Evolutionary conservation across 2,329 filamentous ascomycete genomes (phyloP).

Genomic region (Nothophaeocryptopus gaeumannii): DNA sequence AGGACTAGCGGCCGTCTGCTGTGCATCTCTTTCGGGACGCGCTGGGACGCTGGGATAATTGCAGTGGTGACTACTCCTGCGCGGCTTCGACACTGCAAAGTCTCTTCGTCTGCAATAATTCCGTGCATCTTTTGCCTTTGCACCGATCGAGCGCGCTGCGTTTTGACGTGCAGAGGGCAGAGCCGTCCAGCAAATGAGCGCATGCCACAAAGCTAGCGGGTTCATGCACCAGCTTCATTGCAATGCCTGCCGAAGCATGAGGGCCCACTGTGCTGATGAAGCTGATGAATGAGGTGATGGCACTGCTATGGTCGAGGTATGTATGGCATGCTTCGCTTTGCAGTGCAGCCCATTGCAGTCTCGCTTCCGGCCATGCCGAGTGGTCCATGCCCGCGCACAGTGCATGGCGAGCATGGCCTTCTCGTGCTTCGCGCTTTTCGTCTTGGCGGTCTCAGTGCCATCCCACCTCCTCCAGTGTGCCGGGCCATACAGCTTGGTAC

Average conservation of each 20-base stretch:
- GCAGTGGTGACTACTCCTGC: no score
- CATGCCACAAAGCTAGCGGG: constrained; percentile 26
- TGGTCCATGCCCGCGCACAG: neutral
- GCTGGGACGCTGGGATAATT: no score
- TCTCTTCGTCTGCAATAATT: no score
- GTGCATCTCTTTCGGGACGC: no score
- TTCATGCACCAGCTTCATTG: constrained; percentile 19
- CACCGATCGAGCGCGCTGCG: constrained; percentile 19
- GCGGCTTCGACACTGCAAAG: no score
- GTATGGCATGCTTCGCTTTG: no score
- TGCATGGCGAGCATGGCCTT: constrained; percentile 1
- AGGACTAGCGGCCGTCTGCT: no score
- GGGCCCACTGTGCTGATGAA: constrained; percentile 2
- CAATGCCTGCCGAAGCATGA: constrained; percentile 11
- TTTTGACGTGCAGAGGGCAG: constrained; percentile 16
- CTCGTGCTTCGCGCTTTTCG: constrained; percentile 16
- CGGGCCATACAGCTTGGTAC: constrained; percentile 7
- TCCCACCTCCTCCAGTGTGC: constrained; percentile 5
- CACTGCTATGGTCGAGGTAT: no score
- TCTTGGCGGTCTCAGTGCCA: constrained; percentile 24
- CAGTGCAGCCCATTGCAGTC: neutral
- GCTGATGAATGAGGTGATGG: neutral
- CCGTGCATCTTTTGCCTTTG: constrained; percentile 4
- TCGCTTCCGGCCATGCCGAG: neutral
- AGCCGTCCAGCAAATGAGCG: constrained; percentile 24